Evolutionary conservation across 2,329 filamentous ascomycete genomes (phyloP).

Genomic region (Alternaria incomplexa): DNA sequence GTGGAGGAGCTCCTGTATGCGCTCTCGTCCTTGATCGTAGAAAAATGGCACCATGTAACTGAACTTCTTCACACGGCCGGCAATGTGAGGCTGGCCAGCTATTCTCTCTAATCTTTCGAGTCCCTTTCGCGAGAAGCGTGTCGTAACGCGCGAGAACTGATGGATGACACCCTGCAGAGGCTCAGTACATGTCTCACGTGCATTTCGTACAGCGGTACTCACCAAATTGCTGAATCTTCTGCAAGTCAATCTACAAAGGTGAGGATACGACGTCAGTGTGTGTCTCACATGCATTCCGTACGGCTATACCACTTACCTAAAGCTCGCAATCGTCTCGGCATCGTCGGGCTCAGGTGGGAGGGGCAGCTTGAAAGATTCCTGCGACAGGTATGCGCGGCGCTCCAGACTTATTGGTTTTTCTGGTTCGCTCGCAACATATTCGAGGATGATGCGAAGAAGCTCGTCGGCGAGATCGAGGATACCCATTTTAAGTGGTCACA

Average conservation of each 20-base stretch:
- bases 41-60: slow-evolving; percentile 67
- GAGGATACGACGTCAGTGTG: neutral
- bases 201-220: neutral
- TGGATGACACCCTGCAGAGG: slow-evolving; percentile 54
- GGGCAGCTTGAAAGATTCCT: slow-evolving; percentile 58
- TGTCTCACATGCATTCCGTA: neutral
- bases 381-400: slow-evolving; percentile 58
- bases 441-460: slow-evolving; percentile 58
- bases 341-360: slow-evolving; percentile 51
- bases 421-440: slow-evolving; percentile 59
- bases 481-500: slow-evolving; percentile 42
- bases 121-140: slow-evolving; percentile 58
- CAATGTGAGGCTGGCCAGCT: slow-evolving; percentile 57
- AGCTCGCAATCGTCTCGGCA: slow-evolving; percentile 53
- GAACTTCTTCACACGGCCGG: slow-evolving; percentile 63
- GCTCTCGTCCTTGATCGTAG: slow-evolving; percentile 57
- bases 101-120: slow-evolving; percentile 58
- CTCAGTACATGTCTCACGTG: neutral
- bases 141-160: slow-evolving; percentile 60
- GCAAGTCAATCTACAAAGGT: slow-evolving; percentile 45
- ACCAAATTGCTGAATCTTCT: slow-evolving; percentile 37
- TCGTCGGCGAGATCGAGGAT: slow-evolving; percentile 56
- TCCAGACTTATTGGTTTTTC: slow-evolving; percentile 59
- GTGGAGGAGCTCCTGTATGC: slow-evolving; percentile 49
- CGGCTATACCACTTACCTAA: slow-evolving; percentile 28